These are phyloP conservation scores for Agaricus subrufescens DNA, from an alignment of 768 basidiomycete genomes.

Conservation along the genomic window DNA sequence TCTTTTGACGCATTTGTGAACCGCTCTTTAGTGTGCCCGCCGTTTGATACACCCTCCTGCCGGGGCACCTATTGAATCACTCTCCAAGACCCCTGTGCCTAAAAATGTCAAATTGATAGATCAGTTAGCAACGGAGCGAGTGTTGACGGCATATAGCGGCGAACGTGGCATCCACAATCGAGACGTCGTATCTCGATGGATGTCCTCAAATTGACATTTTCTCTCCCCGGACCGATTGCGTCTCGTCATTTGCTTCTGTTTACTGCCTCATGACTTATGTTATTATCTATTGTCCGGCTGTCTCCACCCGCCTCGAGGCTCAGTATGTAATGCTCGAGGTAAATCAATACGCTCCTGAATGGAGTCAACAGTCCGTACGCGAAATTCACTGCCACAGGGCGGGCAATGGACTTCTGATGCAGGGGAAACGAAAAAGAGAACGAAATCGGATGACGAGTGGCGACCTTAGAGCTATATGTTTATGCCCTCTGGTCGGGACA, in stretches of 20 bases:
- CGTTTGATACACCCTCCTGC: conserved; percentile 42
- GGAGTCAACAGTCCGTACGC: no score
- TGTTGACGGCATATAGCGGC: conserved; percentile 59
- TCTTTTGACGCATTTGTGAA: not conserved
- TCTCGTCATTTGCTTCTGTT: not conserved
- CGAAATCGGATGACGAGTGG: no score
- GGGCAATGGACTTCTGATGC: no score
- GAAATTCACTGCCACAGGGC: no score
- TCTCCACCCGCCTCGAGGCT: not conserved
- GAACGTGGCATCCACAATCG: conserved; percentile 36
- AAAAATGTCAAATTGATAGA: conserved; percentile 56
- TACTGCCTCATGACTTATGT: not conserved
- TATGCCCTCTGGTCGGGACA: no score
- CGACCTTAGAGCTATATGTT: no score
- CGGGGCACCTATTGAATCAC: conserved; percentile 32
- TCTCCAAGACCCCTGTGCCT: conserved; percentile 56
- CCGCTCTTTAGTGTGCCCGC: conserved; percentile 47
- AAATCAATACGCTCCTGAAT: no score
- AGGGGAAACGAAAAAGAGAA: no score
- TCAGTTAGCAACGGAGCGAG: conserved; percentile 67
- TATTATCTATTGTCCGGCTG: not conserved
- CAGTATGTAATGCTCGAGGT: no score
- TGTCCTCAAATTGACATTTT: conserved; percentile 22
- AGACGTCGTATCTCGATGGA: conserved; percentile 42
- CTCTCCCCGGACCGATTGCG: not conserved